A percentile compares a stretch with the other conserved stretches of the same genome.
These are phyloP conservation scores for Pleomassaria siparia DNA, from an alignment of 2,329 filamentous ascomycete species.

Conservation along the genomic window DNA sequence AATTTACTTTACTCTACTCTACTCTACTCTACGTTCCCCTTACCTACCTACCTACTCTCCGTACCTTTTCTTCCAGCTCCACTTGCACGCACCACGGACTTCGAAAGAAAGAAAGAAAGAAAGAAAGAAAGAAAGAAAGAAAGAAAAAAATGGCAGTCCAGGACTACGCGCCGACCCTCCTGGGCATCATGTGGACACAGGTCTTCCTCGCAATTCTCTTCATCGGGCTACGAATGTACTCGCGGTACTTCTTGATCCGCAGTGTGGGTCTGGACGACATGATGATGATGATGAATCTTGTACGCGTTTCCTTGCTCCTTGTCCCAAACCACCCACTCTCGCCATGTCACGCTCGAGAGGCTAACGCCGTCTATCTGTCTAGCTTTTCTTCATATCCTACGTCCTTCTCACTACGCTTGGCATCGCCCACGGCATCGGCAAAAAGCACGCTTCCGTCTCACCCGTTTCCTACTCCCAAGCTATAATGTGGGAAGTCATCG, in stretches of 20 bases:
- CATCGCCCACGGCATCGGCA: slow-evolving; percentile 30
- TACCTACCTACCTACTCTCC: too few species aligned
- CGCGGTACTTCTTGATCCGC: slow-evolving; percentile 27
- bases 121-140: not conserved
- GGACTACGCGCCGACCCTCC: slow-evolving; percentile 26
- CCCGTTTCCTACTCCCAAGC: slow-evolving; percentile 29
- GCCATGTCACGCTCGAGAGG: not conserved
- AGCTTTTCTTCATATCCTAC: slow-evolving; percentile 30
- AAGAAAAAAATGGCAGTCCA: slow-evolving; percentile 2
- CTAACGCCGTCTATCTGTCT: slow-evolving; percentile 1
- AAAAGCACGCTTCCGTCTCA: slow-evolving; percentile 23
- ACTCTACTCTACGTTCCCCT: too few species aligned
- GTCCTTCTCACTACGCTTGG: slow-evolving; percentile 27
- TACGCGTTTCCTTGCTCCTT: slow-evolving; percentile 11
- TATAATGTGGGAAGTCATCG: slow-evolving; percentile 36
- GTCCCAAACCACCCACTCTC: not conserved
- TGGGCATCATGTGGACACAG: slow-evolving; percentile 36
- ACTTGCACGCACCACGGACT: too few species aligned
- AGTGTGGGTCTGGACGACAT: slow-evolving; percentile 34
- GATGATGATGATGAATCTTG: slow-evolving; percentile 30
- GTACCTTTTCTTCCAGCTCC: too few species aligned
- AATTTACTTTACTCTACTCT: too few species aligned
- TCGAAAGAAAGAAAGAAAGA: not conserved
- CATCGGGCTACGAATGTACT: slow-evolving; percentile 29
- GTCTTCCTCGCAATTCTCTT: slow-evolving; percentile 26